phyloP scores from a whole-genome alignment of 1,139 yeast species.

The Lodderomyces parapsilosis region DNA sequence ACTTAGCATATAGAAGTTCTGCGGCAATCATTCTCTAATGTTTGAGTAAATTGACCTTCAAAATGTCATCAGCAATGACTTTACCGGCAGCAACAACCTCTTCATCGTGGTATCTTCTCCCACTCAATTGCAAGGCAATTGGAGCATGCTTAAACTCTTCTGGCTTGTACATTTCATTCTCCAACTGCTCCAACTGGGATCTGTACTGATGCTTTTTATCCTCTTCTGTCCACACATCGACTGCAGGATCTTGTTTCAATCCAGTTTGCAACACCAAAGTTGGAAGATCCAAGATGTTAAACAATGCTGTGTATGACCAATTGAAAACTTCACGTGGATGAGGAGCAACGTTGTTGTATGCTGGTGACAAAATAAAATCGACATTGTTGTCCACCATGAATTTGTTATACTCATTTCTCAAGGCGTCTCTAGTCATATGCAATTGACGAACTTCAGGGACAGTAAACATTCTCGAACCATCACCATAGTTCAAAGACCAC shows the following conservation, averaged over 20 bases:
- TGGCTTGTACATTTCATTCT: constrained; percentile 31
- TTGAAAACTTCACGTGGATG: constrained; percentile 63
- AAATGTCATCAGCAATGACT: constrained; percentile 28
- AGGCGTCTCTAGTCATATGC: constrained; percentile 48
- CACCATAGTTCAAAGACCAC: constrained; percentile 58
- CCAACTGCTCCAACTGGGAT: constrained; percentile 46
- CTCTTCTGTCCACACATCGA: constrained; percentile 42
- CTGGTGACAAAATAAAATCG: constrained; percentile 69
- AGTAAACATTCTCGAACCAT: constrained; percentile 46
- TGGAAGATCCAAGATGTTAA: constrained; percentile 65
- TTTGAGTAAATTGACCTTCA: constrained; percentile 23
- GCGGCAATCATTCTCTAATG: constrained; percentile 8
- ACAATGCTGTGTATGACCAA: constrained; percentile 76
- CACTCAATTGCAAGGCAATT: constrained; percentile 39
- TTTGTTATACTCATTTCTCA: constrained; percentile 55
- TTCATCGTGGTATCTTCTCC: constrained; percentile 40
- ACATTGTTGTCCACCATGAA: constrained; percentile 54
- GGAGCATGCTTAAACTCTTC: constrained; percentile 38
- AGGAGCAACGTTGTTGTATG: constrained; percentile 73
- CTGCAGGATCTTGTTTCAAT: constrained; percentile 50
- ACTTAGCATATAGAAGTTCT: not conserved
- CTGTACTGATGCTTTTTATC: constrained; percentile 31
- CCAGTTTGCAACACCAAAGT: constrained; percentile 63
- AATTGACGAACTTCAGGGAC: constrained; percentile 49
- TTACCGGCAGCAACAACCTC: constrained; percentile 43